phyloP scores from a whole-genome alignment of 768 basidiomycete species.

The Tricholoma furcatifolium region DNA sequence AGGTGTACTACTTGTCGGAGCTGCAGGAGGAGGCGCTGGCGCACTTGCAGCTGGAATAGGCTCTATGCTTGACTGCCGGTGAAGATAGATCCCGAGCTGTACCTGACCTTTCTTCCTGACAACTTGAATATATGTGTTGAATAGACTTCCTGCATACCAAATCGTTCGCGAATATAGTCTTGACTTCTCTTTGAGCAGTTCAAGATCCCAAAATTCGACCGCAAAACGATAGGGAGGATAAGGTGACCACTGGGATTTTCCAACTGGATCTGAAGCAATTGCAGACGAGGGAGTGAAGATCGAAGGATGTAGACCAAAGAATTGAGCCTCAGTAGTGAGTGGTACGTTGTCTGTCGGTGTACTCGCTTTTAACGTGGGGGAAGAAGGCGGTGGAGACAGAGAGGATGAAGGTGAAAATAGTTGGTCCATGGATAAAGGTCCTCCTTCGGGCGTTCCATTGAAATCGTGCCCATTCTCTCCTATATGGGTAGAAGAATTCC shows the following conservation, averaged over 20 bases:
- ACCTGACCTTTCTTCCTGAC: conserved; percentile 72
- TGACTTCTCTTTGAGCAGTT: conserved; percentile 79
- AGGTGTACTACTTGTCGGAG: conserved; percentile 5
- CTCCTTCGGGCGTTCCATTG: conserved; percentile 30
- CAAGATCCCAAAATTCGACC: conserved; percentile 90
- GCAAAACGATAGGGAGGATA: conserved; percentile 82
- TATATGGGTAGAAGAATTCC: conserved; percentile 70
- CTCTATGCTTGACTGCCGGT: conserved; percentile 81
- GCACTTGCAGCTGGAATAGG: conserved; percentile 72
- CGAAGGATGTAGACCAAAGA: conserved; percentile 60
- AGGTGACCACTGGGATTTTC: conserved; percentile 58
- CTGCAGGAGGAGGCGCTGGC: conserved; percentile 29
- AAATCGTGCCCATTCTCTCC: conserved; percentile 63
- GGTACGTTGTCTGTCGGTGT: conserved; percentile 26
- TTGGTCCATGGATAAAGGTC: conserved; percentile 62
- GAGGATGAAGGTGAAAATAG: conserved; percentile 45
- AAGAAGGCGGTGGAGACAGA: conserved; percentile 24
- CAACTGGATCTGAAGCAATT: conserved; percentile 40
- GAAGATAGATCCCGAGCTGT: conserved; percentile 87
- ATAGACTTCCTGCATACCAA: conserved; percentile 87
- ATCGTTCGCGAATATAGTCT: conserved; percentile 82
- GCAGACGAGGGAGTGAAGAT: conserved; percentile 41
- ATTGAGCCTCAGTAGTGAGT: conserved; percentile 47
- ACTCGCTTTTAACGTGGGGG: conserved; percentile 21
- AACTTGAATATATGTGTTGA: conserved; percentile 88